Percentiles rank a stretch among this genome's conserved stretches.
These are phyloP conservation scores for Boletus chippewaensis DNA, from an alignment of 1,284 basidiomycete genomes.

Conservation along the genomic window DNA sequence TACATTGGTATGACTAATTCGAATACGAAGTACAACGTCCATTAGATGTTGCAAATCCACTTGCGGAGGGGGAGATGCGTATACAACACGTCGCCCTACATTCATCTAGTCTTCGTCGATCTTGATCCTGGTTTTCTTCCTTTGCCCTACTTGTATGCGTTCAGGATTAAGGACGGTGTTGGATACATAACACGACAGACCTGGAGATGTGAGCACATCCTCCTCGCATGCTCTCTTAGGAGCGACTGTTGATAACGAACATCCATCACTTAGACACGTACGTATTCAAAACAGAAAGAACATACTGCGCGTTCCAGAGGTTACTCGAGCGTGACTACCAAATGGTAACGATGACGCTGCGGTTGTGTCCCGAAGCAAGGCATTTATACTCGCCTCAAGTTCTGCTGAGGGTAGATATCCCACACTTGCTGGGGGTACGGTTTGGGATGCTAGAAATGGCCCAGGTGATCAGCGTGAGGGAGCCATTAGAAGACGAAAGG, in stretches of 20 bases:
- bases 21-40: no score
- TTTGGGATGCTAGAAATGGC: background rate
- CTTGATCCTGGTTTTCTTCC: conserved; percentile 18
- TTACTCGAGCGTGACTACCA: background rate
- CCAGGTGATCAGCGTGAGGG: background rate
- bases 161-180: background rate
- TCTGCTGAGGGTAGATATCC: conserved; percentile 8
- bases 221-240: conserved; percentile 20
- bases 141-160: background rate
- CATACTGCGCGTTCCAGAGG: background rate
- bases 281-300: background rate
- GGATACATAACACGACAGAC: conserved; percentile 23
- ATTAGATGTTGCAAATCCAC: no score
- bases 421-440: background rate
- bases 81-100: background rate
- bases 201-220: background rate
- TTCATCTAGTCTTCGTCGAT: conserved; percentile 28
- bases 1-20: no score
- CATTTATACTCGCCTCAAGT: conserved; percentile 10
- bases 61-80: background rate
- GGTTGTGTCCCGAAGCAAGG: background rate
- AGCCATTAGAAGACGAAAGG: background rate
- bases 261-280: background rate
- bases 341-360: background rate
- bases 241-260: background rate